Base-by-base conservation (phyloP, 306 rosid species). In the Rubus idaeus region DNA sequence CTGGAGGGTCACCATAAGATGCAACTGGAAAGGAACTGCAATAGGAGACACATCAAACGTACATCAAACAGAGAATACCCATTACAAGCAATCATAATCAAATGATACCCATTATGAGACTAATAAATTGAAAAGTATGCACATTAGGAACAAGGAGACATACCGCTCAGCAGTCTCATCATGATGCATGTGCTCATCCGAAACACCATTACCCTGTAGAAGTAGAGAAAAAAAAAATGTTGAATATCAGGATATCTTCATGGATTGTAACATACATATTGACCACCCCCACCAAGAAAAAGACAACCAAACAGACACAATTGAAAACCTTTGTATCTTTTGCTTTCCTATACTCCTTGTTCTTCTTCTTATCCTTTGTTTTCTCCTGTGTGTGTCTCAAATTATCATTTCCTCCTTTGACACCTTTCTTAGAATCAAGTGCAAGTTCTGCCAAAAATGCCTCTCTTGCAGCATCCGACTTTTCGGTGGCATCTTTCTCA, bases 361-460 rank as follows among this genome's bases (percentile, higher is more conserved):
- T 86, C 90, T 82, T 93, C 87, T 91, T 96, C 88, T 91, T 96
- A 73, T 96, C 99, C 87, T 91, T 96, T 41, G 84, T 69, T 75
- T 92, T 96, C 81, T 96, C 98, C 64, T 83, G 89, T 55, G 80
- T 55, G 74, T 87, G 91, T 79, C 84, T 89, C 6, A 83, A 61
- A 83, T 63, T 86, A 84, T 89, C 97, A 75, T 68, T 92, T 68
- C 90, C 97, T 87, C 96, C 93, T 83, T 75, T 91, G 74, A 79
- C 74, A 82, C 71, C 82, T 88, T 91, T 93, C 84, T 87, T 88
- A 74, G 98, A 85, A 87, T 96, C 97, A 61, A 86, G 96, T 61
- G 88, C 99, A 84, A 96, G 96, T 85, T 96, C 99, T 2, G 98
- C 99, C 87, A 96, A 86, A 83, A 96, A 86, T 47, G 98, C 98